phyloP scores from a whole-genome alignment of 2,329 filamentous ascomycete species.

The Diplocarpon mali region DNA sequence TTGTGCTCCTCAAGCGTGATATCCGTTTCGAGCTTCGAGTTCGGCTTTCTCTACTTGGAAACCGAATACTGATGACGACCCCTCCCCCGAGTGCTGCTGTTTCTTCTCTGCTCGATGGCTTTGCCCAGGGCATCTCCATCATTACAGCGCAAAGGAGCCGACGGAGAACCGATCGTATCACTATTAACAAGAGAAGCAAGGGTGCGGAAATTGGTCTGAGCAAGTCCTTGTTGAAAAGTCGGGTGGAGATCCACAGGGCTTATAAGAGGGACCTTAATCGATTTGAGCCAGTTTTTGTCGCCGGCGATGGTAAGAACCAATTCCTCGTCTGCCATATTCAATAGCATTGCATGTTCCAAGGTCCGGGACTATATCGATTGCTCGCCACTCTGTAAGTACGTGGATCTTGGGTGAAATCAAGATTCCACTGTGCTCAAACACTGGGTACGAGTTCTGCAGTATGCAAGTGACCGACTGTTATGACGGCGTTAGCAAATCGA shows the following conservation, averaged over 20 bases:
- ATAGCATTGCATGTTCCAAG: not conserved
- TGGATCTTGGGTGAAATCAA: too few species aligned
- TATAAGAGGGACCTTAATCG: slow-evolving; percentile 34
- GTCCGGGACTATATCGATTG: not conserved
- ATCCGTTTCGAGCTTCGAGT: too few species aligned
- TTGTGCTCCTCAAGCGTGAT: too few species aligned
- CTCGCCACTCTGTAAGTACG: not conserved
- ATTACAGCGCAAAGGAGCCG: slow-evolving; percentile 32
- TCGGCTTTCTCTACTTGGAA: too few species aligned
- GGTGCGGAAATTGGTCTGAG: slow-evolving; percentile 32
- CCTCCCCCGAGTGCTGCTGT: slow-evolving; percentile 23
- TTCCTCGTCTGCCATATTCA: not conserved
- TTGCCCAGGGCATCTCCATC: slow-evolving; percentile 27
- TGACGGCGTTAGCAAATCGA: not conserved
- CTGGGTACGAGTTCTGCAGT: too few species aligned
- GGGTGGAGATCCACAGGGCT: slow-evolving; percentile 29
- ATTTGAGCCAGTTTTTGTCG: slow-evolving; percentile 33
- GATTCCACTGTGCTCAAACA: too few species aligned
- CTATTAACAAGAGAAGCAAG: slow-evolving; percentile 27
- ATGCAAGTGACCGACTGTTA: not conserved
- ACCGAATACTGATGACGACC: too few species aligned
- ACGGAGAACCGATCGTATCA: slow-evolving; percentile 15
- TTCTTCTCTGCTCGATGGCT: slow-evolving; percentile 37
- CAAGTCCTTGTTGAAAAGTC: slow-evolving; percentile 22
- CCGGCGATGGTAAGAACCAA: slow-evolving; percentile 36